Evolutionary conservation across 495 filamentous ascomycete species (phyloP).

Genomic region (Neurospora sp.): DNA sequence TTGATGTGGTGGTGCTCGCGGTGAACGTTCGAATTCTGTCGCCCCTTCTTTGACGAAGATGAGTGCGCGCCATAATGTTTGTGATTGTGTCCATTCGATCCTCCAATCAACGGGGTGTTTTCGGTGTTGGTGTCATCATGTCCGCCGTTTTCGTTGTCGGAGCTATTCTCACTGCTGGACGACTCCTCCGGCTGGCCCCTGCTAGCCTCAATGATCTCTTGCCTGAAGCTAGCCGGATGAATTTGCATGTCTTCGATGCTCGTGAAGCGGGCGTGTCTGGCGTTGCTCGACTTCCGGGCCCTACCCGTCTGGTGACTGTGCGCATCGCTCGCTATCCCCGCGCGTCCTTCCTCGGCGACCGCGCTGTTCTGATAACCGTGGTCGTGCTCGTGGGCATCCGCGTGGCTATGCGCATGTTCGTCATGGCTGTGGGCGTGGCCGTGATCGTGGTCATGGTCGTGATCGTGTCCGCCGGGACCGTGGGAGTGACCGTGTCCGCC

Average conservation of each 20-base stretch:
- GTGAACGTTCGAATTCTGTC: slow-evolving; percentile 41
- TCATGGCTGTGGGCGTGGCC: slow-evolving; percentile 59
- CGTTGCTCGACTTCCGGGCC: slow-evolving; percentile 40
- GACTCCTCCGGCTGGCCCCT: slow-evolving; percentile 36
- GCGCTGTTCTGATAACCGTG: slow-evolving; percentile 21
- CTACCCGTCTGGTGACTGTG: slow-evolving; percentile 2
- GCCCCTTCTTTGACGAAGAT: slow-evolving; percentile 13
- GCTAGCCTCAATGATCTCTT: slow-evolving; percentile 79
- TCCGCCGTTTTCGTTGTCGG: slow-evolving; percentile 39
- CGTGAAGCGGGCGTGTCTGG: slow-evolving; percentile 39
- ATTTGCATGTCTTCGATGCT: slow-evolving; percentile 68
- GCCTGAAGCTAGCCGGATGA: slow-evolving; percentile 81
- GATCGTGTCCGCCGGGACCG: slow-evolving; percentile 43
- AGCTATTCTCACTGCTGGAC: slow-evolving; percentile 40
- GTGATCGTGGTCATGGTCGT: slow-evolving; percentile 45
- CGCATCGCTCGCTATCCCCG: slow-evolving; percentile 6
- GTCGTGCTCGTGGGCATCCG: slow-evolving; percentile 30
- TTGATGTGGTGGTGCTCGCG: slow-evolving; percentile 70
- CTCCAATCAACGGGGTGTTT: slow-evolving; percentile 32
- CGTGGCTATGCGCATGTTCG: slow-evolving; percentile 57
- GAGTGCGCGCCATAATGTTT: slow-evolving; percentile 15
- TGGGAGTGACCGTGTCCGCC: slow-evolving; percentile 91
- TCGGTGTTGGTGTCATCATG: slow-evolving; percentile 42
- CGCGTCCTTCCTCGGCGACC: slow-evolving; percentile 22
- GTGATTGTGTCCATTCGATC: slow-evolving; percentile 10